Conservation (phyloP, 2,329 filamentous ascomycete genomes). For the Pseudodiploospora longispora region DNA sequence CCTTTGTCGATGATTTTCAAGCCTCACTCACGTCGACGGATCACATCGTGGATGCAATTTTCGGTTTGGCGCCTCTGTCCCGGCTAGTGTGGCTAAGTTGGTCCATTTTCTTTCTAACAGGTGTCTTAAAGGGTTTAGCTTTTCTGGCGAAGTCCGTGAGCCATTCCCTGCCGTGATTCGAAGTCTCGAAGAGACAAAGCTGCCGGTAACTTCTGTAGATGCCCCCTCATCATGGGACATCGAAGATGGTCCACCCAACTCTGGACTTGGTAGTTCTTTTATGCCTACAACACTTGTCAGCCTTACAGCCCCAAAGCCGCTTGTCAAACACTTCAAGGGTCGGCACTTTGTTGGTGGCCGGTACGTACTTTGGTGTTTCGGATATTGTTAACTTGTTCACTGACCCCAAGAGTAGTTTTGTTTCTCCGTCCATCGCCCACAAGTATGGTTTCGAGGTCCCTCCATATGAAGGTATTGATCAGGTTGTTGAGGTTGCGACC, state of each 20-base stretch:
- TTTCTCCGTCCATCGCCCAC: conserved; percentile 66
- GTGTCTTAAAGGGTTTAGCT: conserved; percentile 64
- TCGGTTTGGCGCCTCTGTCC: conserved; percentile 48
- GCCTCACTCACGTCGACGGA: conserved; percentile 59
- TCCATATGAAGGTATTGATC: conserved; percentile 76
- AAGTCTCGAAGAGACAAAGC: conserved; percentile 60
- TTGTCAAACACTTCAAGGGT: conserved; percentile 75
- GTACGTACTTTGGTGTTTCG: conserved; percentile 32
- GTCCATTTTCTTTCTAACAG: conserved; percentile 7
- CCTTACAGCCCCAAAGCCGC: conserved; percentile 86
- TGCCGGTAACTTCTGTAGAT: conserved; percentile 83
- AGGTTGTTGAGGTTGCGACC: conserved; percentile 67
- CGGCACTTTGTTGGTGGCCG: conserved; percentile 87
- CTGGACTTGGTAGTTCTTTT: conserved; percentile 71
- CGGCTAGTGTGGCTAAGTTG: not conserved
- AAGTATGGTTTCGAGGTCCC: conserved; percentile 85
- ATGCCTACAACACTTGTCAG: conserved; percentile 76
- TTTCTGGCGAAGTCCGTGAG: conserved; percentile 84
- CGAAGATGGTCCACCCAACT: conserved; percentile 69
- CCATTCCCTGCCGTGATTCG: conserved; percentile 79
- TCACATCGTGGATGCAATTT: conserved; percentile 86
- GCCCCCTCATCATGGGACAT: conserved; percentile 95
- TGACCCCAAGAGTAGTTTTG: conserved; percentile 50
- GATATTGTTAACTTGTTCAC: not conserved
- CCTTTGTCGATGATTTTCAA: conserved; percentile 75